Conservation (phyloP, 176 grass and related monocot species). For the Dactylis glomerata region DNA sequence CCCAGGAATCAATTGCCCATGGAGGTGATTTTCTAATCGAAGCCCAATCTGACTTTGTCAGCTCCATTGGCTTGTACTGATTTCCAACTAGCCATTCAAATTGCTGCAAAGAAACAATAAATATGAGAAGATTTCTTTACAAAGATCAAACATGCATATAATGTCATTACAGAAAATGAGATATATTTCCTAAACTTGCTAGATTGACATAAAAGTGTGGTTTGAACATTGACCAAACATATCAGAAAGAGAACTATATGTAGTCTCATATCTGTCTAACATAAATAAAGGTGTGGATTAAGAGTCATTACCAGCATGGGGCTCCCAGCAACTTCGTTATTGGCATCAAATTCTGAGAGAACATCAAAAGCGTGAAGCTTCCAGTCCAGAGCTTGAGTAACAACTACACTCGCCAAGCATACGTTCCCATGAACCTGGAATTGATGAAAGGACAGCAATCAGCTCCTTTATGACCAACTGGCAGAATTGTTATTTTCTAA, state of each 20-base stretch:
- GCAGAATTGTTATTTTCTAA: not conserved
- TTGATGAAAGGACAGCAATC: slow-evolving; percentile 32
- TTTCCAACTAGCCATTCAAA: slow-evolving; percentile 96
- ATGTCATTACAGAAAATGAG: not conserved
- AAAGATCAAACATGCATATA: slow-evolving; percentile 4
- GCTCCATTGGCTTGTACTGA: slow-evolving; percentile 94
- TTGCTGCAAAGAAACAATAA: slow-evolving; percentile 58
- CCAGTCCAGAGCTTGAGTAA: slow-evolving; percentile 97
- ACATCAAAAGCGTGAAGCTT: slow-evolving; percentile 99
- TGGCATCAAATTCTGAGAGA: slow-evolving; percentile 95
- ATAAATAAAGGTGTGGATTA: slow-evolving; percentile 13
- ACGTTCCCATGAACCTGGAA: slow-evolving; percentile 98
- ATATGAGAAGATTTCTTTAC: slow-evolving; percentile 11
- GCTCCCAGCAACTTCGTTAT: slow-evolving; percentile 58
- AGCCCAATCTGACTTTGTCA: slow-evolving; percentile 89
- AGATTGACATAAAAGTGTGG: not conserved
- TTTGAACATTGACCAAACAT: slow-evolving; percentile 24
- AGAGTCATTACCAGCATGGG: slow-evolving; percentile 78
- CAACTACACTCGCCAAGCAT: slow-evolving; percentile 91
- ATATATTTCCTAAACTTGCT: slow-evolving; percentile 7
- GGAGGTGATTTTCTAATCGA: slow-evolving; percentile 94
- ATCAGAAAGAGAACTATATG: not conserved
- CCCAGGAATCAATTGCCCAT: slow-evolving; percentile 98
- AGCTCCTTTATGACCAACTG: slow-evolving; percentile 15
- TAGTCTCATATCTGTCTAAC: not conserved